Percentiles rank a stretch among this genome's conserved stretches.
Evolutionary conservation across 192 early-diverging fungal genomes (phyloP).

Genomic region (Coemansia asiatica): DNA sequence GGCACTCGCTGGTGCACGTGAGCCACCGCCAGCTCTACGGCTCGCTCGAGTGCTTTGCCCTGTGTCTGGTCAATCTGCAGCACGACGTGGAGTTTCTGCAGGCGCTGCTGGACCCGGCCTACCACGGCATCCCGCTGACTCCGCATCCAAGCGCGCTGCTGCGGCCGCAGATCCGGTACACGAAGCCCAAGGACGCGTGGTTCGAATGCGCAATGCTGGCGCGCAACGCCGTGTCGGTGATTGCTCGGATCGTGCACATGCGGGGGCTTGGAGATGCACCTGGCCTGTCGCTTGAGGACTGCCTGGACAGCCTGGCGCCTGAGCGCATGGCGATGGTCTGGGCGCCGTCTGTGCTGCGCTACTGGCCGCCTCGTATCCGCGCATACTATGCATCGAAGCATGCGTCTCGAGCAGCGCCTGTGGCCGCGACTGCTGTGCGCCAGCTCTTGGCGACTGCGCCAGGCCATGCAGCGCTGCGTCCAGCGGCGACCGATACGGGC

Average conservation of each 20-base stretch:
- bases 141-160: conserved; percentile 36
- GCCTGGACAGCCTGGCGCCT: conserved; percentile 43
- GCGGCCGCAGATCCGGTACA: conserved; percentile 23
- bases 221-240: conserved; percentile 54
- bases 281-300: conserved; percentile 40
- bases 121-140: conserved; percentile 49
- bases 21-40: conserved; percentile 68
- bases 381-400: conserved; percentile 35
- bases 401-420: neutral
- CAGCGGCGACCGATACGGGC: conserved; percentile 4
- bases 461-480: conserved; percentile 31
- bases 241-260: conserved; percentile 48
- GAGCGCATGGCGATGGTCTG: conserved; percentile 26
- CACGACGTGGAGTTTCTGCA: conserved; percentile 53
- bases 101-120: conserved; percentile 51
- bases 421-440: conserved; percentile 21
- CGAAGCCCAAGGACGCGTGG: conserved; percentile 49
- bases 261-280: conserved; percentile 49
- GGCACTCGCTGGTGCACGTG: conserved; percentile 64
- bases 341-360: conserved; percentile 48
- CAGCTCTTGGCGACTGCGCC: conserved; percentile 27
- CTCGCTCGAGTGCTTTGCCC: conserved; percentile 66
- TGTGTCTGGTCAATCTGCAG: conserved; percentile 60
- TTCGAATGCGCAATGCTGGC: conserved; percentile 55
- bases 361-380: conserved; percentile 37